Evolutionary conservation across 1,139 yeast species (phyloP), one percentile per base, ranked within the genome.

Genomic region (Hemisphaericaspora xylofermentans): DNA sequence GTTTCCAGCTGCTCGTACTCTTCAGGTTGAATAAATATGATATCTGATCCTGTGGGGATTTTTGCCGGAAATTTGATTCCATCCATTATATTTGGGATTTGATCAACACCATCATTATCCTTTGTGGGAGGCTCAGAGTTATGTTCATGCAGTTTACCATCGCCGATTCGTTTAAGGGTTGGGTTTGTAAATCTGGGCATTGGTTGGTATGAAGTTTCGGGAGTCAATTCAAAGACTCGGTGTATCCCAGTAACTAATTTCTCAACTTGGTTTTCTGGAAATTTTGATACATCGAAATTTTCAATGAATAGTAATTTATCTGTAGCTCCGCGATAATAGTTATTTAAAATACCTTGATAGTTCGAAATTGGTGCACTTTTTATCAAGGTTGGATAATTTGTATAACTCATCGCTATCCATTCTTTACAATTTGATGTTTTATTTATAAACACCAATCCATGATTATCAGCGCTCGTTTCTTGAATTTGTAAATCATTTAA

Each of bases 341-440:
- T 48, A 39, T 51, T 53, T 36, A 71, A 54, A 12, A 63, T 44
- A 41, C 76, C 54, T 33, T 79, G 79, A 52, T 79, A 83, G 44
- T 74, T 72, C 0, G 89, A 80, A 3, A 76, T 56, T 0, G 95
- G 93, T 0, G 97, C 94, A 19, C 88, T 78, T 46, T 81, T 80
- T 16, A 91, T 89, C 39, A 89, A 61, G 0, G 94, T 81, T 0
- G 97, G 96, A 55, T 83, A 91, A 51, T 82, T 75, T 21, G 63
- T 60, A 49, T 82, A 86, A 24, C 95, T 85, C 77, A 91, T 74
- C 9, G 96, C 97, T 66, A 78, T 88, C 96, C 96, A 89, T 38
- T 87, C 84, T 26, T 60, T 51, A 4, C 82, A 80, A 41, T 73
- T 73, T 10, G 74, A 67, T 0, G 93, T 84, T 47, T 74, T 71